Evolutionary conservation across 371 early-diverging fungal species (phyloP).

Genomic region (Actinomortierella ambigua): DNA sequence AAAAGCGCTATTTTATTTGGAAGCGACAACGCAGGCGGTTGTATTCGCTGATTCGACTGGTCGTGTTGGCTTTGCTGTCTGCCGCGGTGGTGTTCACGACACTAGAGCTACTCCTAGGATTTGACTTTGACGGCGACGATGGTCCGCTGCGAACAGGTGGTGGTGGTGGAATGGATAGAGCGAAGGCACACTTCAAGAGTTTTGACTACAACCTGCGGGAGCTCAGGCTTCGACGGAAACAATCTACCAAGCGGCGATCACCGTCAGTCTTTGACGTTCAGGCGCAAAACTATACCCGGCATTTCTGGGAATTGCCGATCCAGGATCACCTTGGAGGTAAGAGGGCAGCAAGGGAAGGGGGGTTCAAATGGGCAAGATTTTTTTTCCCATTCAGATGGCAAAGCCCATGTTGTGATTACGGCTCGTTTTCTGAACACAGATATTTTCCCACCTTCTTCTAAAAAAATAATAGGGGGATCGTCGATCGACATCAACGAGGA

Average conservation of each 20-base stretch:
- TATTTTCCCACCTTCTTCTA: too few species aligned
- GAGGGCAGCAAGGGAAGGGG: too few species aligned
- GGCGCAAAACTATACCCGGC: conserved; percentile 26
- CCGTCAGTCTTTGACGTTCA: conserved; percentile 31
- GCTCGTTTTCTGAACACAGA: too few species aligned
- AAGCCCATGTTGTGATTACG: too few species aligned
- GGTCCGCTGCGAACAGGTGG: conserved; percentile 2
- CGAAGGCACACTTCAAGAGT: conserved; percentile 17
- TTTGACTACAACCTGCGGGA: conserved; percentile 16
- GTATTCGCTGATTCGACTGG: conserved; percentile 25
- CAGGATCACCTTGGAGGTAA: too few species aligned
- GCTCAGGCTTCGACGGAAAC: neutral
- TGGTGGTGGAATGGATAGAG: conserved; percentile 9
- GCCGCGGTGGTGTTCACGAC: conserved; percentile 39
- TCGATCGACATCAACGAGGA: conserved; percentile 11
- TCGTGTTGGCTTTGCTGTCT: conserved; percentile 16
- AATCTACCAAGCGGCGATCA: neutral
- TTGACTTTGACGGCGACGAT: neutral
- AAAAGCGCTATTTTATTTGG: conserved; percentile 19
- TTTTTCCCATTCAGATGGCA: too few species aligned
- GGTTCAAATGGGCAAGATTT: too few species aligned
- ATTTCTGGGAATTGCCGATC: conserved; percentile 30
- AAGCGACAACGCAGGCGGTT: conserved; percentile 28
- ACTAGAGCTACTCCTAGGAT: conserved; percentile 22
- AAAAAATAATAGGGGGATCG: too few species aligned